Evolutionary conservation across 1,284 basidiomycete genomes (phyloP), one percentile per base, ranked within the genome.

Genomic region (Paramarasmius palmivorus): DNA sequence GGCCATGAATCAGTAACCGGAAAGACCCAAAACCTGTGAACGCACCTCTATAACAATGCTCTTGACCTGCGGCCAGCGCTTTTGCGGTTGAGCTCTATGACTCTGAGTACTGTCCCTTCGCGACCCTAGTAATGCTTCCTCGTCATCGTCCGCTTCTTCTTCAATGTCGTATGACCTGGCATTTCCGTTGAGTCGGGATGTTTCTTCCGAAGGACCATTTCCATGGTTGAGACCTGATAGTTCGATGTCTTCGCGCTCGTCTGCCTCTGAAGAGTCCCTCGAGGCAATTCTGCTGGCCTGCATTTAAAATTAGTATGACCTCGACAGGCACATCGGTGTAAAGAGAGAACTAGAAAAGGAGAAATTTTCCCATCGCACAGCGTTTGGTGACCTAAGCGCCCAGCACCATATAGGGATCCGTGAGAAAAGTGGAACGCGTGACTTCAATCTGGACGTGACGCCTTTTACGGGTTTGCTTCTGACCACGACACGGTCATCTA

Each of bases 1-100:
- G 47, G 15, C n/a, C n/a, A n/a, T n/a, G n/a, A 36, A 22, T 50
- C 29, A 42, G 38, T 41, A 15, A 48, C 35, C 17, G 36, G 34
- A 19, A 2, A 35, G 41, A 32, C 35, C 40, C n/a, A 17, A 48
- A 34, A 41, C 53, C n/a, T 19, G 45, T 20, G 47, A 29, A 58
- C 76, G 48, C 61, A 88, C 87, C 78, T 90, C 86, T 32, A 86
- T 68, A 41, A 88, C 83, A 45, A 89, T 86, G 39, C 75, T 68
- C 58, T 74, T 75, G 15, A 82, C 73, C 62, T 84, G 82, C 2
- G 68, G 61, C 84, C 86, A 86, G 14, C 50, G 51, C 7, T 26
- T 41, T 15, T 25, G 19, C n/a, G 38, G 22, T 20, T 32, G 26
- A 37, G 35, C 26, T n/a, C n/a, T n/a, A n/a, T 52, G 37, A 22